phyloP scores from a whole-genome alignment of 1,284 basidiomycete species.

The Irpex sp. region DNA sequence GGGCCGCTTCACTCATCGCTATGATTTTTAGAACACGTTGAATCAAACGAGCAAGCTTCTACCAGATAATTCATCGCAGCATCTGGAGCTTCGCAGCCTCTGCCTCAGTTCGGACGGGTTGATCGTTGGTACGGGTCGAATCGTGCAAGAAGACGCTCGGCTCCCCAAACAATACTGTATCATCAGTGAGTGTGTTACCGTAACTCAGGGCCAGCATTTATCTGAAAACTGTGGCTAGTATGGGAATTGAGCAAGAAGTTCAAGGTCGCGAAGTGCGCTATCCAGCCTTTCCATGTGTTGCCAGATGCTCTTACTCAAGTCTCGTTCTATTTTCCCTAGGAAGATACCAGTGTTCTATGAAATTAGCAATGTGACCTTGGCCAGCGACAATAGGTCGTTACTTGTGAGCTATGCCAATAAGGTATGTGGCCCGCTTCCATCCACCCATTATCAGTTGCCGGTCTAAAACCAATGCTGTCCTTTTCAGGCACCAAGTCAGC shows the following conservation, averaged over 20 bases:
- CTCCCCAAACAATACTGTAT: slow-evolving; percentile 74
- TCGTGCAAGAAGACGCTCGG: slow-evolving; percentile 67
- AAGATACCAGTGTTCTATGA: slow-evolving; percentile 75
- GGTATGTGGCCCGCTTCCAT: slow-evolving; percentile 29
- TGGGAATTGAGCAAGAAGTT: slow-evolving; percentile 61
- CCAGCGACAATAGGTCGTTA: slow-evolving; percentile 54
- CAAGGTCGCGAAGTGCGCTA: slow-evolving; percentile 57
- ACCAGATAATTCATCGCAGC: not conserved
- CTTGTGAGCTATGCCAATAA: slow-evolving; percentile 73
- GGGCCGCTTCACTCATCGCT: not conserved
- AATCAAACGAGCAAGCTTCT: not conserved
- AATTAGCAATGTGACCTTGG: slow-evolving; percentile 68
- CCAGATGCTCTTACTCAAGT: slow-evolving; percentile 6
- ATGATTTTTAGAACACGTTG: not conserved
- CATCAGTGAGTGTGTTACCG: slow-evolving; percentile 46
- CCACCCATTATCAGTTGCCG: too few species aligned
- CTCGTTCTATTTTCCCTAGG: slow-evolving; percentile 30
- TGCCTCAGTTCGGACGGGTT: slow-evolving; percentile 69
- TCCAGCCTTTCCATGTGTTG: not conserved
- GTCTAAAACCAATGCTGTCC: not conserved
- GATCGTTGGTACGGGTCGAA: slow-evolving; percentile 66
- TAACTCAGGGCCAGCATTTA: not conserved
- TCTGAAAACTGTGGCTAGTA: slow-evolving; percentile 35
- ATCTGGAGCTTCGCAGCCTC: slow-evolving; percentile 64
- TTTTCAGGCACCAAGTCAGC: slow-evolving; percentile 67